A percentile compares a stretch with the other conserved stretches of the same genome.
These are phyloP conservation scores for Luffa acutangula DNA, from an alignment of 306 rosid species.

Conservation along the genomic window DNA sequence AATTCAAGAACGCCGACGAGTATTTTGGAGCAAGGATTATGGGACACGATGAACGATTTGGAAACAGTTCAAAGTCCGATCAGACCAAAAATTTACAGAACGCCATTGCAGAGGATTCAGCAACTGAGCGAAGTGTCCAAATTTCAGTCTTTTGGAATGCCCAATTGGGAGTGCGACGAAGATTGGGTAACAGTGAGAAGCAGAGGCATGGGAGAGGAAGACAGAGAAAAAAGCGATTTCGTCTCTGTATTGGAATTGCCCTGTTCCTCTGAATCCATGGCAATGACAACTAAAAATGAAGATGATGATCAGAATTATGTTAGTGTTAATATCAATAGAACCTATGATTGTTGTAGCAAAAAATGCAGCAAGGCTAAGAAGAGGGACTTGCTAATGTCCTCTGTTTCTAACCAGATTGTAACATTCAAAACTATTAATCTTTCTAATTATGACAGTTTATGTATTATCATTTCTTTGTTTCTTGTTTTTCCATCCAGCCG, in stretches of 20 bases:
- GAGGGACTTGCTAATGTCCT: neutral
- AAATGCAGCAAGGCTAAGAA: neutral
- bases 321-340: neutral
- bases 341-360: neutral
- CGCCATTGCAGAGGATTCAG: slow-evolving; percentile 34
- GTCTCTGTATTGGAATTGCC: neutral
- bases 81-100: slow-evolving; percentile 3
- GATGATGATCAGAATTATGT: neutral
- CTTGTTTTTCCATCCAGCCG: neutral
- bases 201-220: slow-evolving; percentile 3
- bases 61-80: slow-evolving; percentile 18
- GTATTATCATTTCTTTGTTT: slow-evolving; percentile 1
- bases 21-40: slow-evolving; percentile 40
- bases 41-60: slow-evolving; percentile 30
- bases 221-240: neutral
- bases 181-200: slow-evolving; percentile 67
- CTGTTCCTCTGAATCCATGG: neutral
- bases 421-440: neutral
- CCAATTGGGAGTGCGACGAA: slow-evolving; percentile 36
- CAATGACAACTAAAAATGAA: neutral
- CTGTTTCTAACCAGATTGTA: neutral
- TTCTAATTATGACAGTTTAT: neutral
- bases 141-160: slow-evolving; percentile 5
- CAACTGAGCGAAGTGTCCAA: slow-evolving; percentile 18
- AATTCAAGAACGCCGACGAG: slow-evolving; percentile 40